A percentile compares a stretch with the other conserved stretches of the same genome.
These are phyloP conservation scores for Backusella parvicylindrica DNA, from an alignment of 192 early-diverging fungal genomes.

Conservation along the genomic window DNA sequence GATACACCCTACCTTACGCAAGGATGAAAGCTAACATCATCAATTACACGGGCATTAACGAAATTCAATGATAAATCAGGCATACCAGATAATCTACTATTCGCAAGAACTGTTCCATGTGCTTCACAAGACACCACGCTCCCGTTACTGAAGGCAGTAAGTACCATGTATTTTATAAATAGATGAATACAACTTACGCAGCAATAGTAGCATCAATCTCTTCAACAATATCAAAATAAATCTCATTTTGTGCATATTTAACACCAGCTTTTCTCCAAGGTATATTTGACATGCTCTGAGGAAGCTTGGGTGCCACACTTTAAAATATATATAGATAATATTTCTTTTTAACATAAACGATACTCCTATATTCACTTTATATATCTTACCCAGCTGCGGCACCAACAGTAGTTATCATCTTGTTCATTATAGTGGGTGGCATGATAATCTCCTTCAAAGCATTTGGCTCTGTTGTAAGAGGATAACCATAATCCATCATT, in stretches of 20 bases:
- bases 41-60: constrained; percentile 65
- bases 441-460: constrained; percentile 85
- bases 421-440: constrained; percentile 80
- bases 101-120: constrained; percentile 75
- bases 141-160: constrained; percentile 42
- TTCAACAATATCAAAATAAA: constrained; percentile 92
- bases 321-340: not conserved
- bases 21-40: constrained; percentile 86
- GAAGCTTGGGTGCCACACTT: constrained; percentile 55
- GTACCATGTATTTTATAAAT: not conserved
- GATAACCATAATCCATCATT: constrained; percentile 89
- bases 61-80: constrained; percentile 82
- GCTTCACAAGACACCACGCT: constrained; percentile 73
- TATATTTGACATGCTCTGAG: constrained; percentile 66
- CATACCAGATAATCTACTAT: constrained; percentile 82
- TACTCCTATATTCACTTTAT: not conserved
- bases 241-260: constrained; percentile 88
- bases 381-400: constrained; percentile 42
- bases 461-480: constrained; percentile 83
- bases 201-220: constrained; percentile 84
- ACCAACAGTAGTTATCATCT: constrained; percentile 82
- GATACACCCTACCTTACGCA: constrained; percentile 61
- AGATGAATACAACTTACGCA: constrained; percentile 35
- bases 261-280: constrained; percentile 89
- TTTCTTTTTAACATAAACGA: not conserved